Evolutionary conservation across 305 asterid genomes (phyloP).

Genomic region (Solanum chacoense): DNA sequence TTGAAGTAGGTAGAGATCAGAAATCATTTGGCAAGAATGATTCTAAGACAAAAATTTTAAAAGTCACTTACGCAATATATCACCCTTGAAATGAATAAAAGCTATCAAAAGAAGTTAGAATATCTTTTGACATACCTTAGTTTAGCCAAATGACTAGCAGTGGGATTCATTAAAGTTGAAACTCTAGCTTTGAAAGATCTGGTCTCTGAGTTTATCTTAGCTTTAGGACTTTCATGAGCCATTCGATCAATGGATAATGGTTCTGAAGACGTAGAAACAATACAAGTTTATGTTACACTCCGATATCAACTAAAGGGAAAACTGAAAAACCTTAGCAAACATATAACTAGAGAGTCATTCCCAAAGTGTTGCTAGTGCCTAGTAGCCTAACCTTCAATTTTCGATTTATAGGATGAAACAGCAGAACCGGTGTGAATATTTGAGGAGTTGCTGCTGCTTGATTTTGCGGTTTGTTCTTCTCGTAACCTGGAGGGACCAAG

Average conservation of each 20-base stretch:
- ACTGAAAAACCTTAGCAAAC: background rate
- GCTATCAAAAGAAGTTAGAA: constrained; percentile 37
- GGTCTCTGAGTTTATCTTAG: constrained; percentile 19
- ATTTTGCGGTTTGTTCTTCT: background rate
- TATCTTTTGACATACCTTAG: constrained; percentile 23
- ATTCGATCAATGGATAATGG: background rate
- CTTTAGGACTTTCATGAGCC: constrained; percentile 17
- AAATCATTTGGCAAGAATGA: background rate
- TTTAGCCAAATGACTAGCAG: constrained; percentile 85
- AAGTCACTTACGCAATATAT: background rate
- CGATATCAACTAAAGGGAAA: background rate
- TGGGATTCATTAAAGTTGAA: constrained; percentile 68
- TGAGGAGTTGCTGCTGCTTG: background rate
- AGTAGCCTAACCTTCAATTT: background rate
- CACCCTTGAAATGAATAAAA: constrained; percentile 12
- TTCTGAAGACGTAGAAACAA: constrained; percentile 16
- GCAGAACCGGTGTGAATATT: background rate
- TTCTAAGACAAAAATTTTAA: background rate
- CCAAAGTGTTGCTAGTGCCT: background rate
- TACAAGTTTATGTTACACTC: background rate
- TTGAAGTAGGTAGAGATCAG: background rate
- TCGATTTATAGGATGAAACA: background rate
- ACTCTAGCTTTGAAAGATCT: constrained; percentile 23
- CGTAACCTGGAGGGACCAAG: background rate
- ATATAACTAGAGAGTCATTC: background rate